Evolutionary conservation across 2,329 filamentous ascomycete species (phyloP).

Genomic region (Dryadomyces sulphureus): DNA sequence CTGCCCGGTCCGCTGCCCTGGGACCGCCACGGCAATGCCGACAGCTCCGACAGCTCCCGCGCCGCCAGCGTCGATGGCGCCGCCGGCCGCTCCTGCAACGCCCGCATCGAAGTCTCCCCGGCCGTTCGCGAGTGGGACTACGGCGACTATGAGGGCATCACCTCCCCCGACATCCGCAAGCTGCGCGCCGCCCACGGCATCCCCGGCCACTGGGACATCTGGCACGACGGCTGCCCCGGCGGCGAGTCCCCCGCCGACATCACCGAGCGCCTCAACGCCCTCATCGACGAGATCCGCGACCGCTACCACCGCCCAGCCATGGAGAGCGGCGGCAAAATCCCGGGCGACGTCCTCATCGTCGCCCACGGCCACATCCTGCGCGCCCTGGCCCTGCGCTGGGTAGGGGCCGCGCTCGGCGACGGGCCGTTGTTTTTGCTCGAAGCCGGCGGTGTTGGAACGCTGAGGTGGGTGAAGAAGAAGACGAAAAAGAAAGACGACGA

Average conservation of each 20-base stretch:
- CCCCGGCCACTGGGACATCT: constrained; percentile 61
- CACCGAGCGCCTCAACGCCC: constrained; percentile 52
- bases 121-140: constrained; percentile 80
- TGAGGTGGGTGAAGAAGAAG: constrained; percentile 42
- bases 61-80: constrained; percentile 5
- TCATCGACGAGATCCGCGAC: constrained; percentile 61
- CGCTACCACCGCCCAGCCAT: constrained; percentile 37
- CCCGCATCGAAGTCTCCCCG: constrained; percentile 51
- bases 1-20: constrained; percentile 58
- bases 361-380: constrained; percentile 84
- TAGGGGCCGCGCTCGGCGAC: constrained; percentile 55
- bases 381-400: constrained; percentile 80
- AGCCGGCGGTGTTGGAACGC: constrained; percentile 67
- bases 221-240: constrained; percentile 73
- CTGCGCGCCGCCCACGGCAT: constrained; percentile 41
- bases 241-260: constrained; percentile 72
- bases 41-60: constrained; percentile 7
- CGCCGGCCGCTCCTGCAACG: constrained; percentile 31
- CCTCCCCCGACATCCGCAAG: constrained; percentile 51
- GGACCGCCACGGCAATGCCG: constrained; percentile 31
- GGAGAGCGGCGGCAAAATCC: constrained; percentile 25
- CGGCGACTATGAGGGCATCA: constrained; percentile 73
- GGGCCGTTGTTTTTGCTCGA: constrained; percentile 75
- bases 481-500: not conserved
- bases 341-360: constrained; percentile 59